These are phyloP conservation scores for Arthrobotrys entomopaga DNA, from an alignment of 2,329 filamentous ascomycete genomes.

Conservation along the genomic window DNA sequence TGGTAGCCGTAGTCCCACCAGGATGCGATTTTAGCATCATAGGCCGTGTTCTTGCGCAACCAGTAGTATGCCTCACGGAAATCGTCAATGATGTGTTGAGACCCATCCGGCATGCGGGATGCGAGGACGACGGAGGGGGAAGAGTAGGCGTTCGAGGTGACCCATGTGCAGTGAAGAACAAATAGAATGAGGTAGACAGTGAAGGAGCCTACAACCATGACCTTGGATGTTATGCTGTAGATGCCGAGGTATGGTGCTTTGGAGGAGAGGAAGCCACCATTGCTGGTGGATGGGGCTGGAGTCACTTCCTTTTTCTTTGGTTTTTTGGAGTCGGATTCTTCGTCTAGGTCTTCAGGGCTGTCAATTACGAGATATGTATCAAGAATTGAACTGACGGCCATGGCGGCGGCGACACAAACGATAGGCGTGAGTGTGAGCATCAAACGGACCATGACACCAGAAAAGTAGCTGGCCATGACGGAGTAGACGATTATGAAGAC, in stretches of 20 bases:
- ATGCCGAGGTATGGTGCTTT: conserved; percentile 72
- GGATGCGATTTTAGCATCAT: conserved; percentile 98
- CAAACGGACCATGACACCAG: conserved; percentile 98
- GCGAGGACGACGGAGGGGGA: conserved; percentile 97
- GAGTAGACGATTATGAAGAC: conserved; percentile 98
- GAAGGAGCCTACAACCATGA: conserved; percentile 76
- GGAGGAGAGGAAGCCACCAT: conserved; percentile 48
- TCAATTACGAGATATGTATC: conserved; percentile 81
- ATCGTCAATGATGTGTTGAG: conserved; percentile 98
- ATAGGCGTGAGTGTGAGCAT: conserved; percentile 98
- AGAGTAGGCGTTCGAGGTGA: conserved; percentile 98
- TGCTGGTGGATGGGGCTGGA: neutral
- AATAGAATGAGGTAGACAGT: conserved; percentile 88
- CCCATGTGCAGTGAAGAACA: conserved; percentile 98
- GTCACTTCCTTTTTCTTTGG: conserved; percentile 64
- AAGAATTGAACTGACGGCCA: conserved; percentile 86
- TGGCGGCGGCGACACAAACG: conserved; percentile 91
- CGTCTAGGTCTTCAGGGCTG: conserved; percentile 69
- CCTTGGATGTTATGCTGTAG: conserved; percentile 81
- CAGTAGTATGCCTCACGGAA: conserved; percentile 99
- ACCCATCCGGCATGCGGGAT: conserved; percentile 89
- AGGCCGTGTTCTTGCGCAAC: conserved; percentile 94
- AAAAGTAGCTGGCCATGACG: conserved; percentile 97
- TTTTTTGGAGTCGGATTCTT: conserved; percentile 70
- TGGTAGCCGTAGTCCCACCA: conserved; percentile 99